Percentiles rank a stretch among this genome's conserved stretches.
phyloP scores from a whole-genome alignment of 2,329 filamentous ascomycete genomes.

The Paecilomyces sp. region DNA sequence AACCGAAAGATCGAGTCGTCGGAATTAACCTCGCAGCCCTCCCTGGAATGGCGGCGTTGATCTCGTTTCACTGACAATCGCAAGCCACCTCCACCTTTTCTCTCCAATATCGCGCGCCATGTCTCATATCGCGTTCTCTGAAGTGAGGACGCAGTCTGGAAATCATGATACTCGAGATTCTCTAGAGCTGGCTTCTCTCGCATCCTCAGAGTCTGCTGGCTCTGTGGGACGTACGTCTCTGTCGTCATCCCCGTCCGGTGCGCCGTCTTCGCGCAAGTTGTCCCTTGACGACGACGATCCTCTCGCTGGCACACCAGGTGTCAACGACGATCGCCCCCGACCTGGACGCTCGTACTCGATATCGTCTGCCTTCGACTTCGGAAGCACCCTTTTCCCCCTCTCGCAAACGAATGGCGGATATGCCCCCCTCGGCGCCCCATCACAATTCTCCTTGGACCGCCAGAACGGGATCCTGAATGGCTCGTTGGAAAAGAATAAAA shows the following conservation, averaged over 20 bases:
- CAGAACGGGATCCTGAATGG: constrained; percentile 58
- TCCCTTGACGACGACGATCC: constrained; percentile 86
- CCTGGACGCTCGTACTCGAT: constrained; percentile 73
- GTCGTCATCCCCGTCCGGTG: constrained; percentile 69
- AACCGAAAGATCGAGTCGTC: background rate
- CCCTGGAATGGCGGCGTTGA: constrained; percentile 7
- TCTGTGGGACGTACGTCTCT: constrained; percentile 59
- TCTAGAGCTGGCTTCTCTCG: constrained; percentile 89
- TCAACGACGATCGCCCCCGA: constrained; percentile 41
- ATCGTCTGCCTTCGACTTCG: constrained; percentile 91
- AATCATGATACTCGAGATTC: constrained; percentile 65
- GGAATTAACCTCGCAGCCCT: background rate
- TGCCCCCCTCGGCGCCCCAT: constrained; percentile 74
- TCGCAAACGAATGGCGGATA: constrained; percentile 78
- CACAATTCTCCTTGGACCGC: constrained; percentile 47
- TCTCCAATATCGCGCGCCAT: constrained; percentile 12
- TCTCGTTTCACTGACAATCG: constrained; percentile 1
- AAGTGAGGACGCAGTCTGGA: constrained; percentile 19
- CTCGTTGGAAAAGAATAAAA: constrained; percentile 93
- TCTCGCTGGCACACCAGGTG: constrained; percentile 46
- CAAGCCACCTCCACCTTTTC: background rate
- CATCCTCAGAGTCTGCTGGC: constrained; percentile 71
- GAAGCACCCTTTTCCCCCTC: constrained; percentile 84
- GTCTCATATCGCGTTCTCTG: constrained; percentile 24
- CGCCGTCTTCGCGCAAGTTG: constrained; percentile 83